Conservation (phyloP, 1,139 yeast species). For the Pichia sp. region DNA sequence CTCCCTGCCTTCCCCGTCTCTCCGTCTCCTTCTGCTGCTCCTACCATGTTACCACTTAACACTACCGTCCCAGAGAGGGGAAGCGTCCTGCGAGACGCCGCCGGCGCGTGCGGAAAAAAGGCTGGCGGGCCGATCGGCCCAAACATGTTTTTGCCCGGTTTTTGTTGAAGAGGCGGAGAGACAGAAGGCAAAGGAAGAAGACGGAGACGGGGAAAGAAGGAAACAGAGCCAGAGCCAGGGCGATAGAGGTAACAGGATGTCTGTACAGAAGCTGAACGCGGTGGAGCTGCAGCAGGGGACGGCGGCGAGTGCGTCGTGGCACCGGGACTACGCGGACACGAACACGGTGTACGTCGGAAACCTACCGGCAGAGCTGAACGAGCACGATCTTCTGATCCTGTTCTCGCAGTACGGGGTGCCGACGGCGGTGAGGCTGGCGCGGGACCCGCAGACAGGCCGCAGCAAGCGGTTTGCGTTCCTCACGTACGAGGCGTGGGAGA, state of each 20-base stretch:
- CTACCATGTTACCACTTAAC: conserved; percentile 1
- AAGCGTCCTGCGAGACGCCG: background rate
- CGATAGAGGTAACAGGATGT: conserved; percentile 2
- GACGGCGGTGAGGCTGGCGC: conserved; percentile 65
- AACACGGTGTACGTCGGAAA: conserved; percentile 67
- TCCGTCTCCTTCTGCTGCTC: background rate
- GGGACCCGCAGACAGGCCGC: conserved; percentile 64
- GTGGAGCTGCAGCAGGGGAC: conserved; percentile 63
- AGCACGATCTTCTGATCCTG: conserved; percentile 68
- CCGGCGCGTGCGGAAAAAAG: background rate
- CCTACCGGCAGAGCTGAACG: conserved; percentile 60
- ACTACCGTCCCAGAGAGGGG: background rate
- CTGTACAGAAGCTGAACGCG: conserved; percentile 46
- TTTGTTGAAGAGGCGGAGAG: background rate
- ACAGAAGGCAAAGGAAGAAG: background rate
- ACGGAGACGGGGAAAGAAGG: background rate
- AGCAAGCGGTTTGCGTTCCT: conserved; percentile 78
- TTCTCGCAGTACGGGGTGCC: conserved; percentile 93
- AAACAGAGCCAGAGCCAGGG: background rate
- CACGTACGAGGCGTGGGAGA: conserved; percentile 76
- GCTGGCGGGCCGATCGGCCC: conserved; percentile 4
- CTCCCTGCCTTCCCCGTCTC: too few relatives aligned
- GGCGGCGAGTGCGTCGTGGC: conserved; percentile 76
- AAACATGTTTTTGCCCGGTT: conserved; percentile 1
- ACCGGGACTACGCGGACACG: conserved; percentile 72